These are phyloP conservation scores for Saksenaea vasiformis DNA, from an alignment of 371 early-diverging fungal species.

Conservation along the genomic window DNA sequence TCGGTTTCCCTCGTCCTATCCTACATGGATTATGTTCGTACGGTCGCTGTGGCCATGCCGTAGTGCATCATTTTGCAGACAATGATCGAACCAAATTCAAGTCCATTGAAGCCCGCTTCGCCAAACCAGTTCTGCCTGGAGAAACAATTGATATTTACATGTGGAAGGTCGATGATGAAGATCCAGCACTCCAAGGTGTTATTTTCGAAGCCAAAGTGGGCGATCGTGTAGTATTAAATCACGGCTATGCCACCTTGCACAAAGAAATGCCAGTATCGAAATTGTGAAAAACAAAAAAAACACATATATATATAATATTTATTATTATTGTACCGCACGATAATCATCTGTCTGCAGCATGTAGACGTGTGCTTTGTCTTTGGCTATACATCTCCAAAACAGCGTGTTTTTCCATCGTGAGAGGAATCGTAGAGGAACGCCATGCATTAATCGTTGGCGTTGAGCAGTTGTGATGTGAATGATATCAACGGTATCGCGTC, in stretches of 20 bases:
- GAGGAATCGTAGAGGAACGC: slow-evolving; percentile 37
- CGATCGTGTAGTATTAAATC: slow-evolving; percentile 50
- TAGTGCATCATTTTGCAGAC: slow-evolving; percentile 54
- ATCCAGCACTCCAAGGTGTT: slow-evolving; percentile 41
- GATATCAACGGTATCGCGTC: slow-evolving; percentile 33
- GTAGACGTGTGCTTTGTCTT: slow-evolving; percentile 24
- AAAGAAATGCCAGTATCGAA: slow-evolving; percentile 29
- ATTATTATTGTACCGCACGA: not conserved
- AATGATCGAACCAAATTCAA: slow-evolving; percentile 58
- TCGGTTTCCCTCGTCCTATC: slow-evolving; percentile 70
- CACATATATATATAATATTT: not conserved
- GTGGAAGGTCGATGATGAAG: slow-evolving; percentile 59
- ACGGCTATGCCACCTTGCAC: slow-evolving; percentile 50
- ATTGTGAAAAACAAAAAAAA: slow-evolving; percentile 19
- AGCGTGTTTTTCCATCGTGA: slow-evolving; percentile 31
- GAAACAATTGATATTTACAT: slow-evolving; percentile 61
- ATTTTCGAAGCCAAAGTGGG: slow-evolving; percentile 55
- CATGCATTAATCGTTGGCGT: slow-evolving; percentile 37
- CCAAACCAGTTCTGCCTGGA: slow-evolving; percentile 72
- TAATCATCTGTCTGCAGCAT: slow-evolving; percentile 11
- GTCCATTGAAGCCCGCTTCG: slow-evolving; percentile 65
- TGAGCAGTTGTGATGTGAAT: slow-evolving; percentile 31
- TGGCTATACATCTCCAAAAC: slow-evolving; percentile 17
- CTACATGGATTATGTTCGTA: slow-evolving; percentile 73
- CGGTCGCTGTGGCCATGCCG: slow-evolving; percentile 58